Conservation (phyloP, 208 protist species). For the Trypanosomatidae sp. region DNA sequence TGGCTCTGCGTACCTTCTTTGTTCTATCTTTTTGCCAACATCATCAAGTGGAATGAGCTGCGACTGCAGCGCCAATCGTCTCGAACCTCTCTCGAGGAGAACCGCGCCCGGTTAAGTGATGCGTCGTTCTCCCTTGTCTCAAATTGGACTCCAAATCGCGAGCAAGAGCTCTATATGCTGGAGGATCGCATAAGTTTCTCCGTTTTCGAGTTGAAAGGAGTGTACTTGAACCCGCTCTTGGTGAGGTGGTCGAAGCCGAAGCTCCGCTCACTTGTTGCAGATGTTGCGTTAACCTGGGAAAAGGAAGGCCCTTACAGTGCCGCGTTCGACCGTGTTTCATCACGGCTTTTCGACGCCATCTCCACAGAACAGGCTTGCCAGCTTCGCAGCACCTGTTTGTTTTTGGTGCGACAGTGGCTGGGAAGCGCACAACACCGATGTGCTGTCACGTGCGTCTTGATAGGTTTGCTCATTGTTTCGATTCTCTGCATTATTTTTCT, state of each 20-base stretch:
- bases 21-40: constrained; percentile 61
- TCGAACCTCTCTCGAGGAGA: constrained; percentile 7
- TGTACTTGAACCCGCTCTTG: constrained; percentile 42
- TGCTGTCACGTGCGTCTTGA: constrained; percentile 12
- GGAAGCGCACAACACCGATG: constrained; percentile 26
- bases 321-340: constrained; percentile 51
- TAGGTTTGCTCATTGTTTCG: constrained; percentile 15
- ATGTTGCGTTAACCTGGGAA: constrained; percentile 50
- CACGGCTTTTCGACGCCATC: constrained; percentile 49
- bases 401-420: constrained; percentile 45
- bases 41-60: constrained; percentile 66
- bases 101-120: constrained; percentile 8
- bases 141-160: constrained; percentile 16
- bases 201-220: constrained; percentile 42
- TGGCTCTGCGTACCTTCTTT: constrained; percentile 66
- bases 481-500: constrained; percentile 47
- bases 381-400: constrained; percentile 46
- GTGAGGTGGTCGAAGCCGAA: constrained; percentile 49
- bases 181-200: constrained; percentile 39
- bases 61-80: constrained; percentile 22
- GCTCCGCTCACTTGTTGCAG: constrained; percentile 32
- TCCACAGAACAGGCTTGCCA: constrained; percentile 37
- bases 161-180: constrained; percentile 28
- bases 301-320: constrained; percentile 35
- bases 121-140: constrained; percentile 23